These are phyloP conservation scores for Plasmodium gonderi DNA, from an alignment of 169 alveolate genomes.

Conservation along the genomic window DNA sequence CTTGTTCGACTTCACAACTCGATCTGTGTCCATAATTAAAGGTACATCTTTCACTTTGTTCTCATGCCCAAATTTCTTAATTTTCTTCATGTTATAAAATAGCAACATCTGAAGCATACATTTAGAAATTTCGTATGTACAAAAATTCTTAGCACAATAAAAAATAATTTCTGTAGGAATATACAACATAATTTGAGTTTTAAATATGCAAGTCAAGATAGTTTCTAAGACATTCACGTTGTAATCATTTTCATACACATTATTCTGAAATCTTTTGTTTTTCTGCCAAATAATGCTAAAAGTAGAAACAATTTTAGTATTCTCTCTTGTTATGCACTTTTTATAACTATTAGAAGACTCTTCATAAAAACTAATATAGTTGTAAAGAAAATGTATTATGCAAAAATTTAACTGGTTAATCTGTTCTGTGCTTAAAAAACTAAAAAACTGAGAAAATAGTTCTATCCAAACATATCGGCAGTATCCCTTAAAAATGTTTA, in stretches of 20 bases:
- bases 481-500: constrained; percentile 29
- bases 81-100: constrained; percentile 9
- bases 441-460: constrained; percentile 34
- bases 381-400: constrained; percentile 26
- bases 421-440: constrained; percentile 9
- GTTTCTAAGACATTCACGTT: constrained; percentile 59
- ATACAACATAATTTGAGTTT: background rate
- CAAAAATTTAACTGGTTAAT: constrained; percentile 42
- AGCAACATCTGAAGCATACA: constrained; percentile 15
- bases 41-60: background rate
- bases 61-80: background rate
- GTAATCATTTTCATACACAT: constrained; percentile 34
- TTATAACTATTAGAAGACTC: background rate
- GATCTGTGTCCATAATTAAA: background rate
- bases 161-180: constrained; percentile 49
- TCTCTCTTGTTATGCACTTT: background rate
- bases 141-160: constrained; percentile 39
- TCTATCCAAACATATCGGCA: constrained; percentile 55
- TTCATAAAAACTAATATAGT: constrained; percentile 31
- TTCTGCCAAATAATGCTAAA: background rate
- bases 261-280: constrained; percentile 12
- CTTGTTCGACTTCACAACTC: background rate
- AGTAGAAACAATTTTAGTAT: background rate
- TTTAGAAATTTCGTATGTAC: constrained; percentile 33
- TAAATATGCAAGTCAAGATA: constrained; percentile 14